Evolutionary conservation across 306 rosid species (phyloP), one percentile per base, ranked within the genome.

Genomic region (Dalbergia cochinchinensis): DNA sequence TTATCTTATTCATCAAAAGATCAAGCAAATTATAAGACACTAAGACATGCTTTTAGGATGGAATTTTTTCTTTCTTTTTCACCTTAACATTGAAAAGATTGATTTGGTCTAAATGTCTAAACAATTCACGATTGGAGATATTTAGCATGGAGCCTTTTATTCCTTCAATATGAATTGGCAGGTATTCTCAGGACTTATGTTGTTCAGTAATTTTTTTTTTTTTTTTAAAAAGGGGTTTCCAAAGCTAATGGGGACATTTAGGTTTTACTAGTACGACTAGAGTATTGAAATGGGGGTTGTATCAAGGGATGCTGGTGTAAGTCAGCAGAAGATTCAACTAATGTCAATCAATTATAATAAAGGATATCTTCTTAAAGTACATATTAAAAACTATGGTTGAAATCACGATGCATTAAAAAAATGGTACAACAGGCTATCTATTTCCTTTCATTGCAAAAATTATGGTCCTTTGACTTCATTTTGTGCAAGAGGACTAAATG

Each of bases 381-480:
- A 19, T 11, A 45, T 26, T 26, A 26, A 26, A 26, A 54, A 51
- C 66, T 22, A 31, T 66, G 37, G 41, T 74, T 48, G 39, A 44
- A 45, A 79, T 79, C 51, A 12, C n/a, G 18, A 26, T 61, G 79
- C 73, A 65, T 45, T 73, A 51, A 48, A 19, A 44, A 55, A 11
- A 50, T 80, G 42, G 73, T 62, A 71, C 34, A 55, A 61, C 14
- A 60, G 63, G 10, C 65, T 62, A 4, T 79, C 57, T 39, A 33
- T 65, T 62, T 74, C 37, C 61, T 42, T 74, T 59, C 33, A 14
- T 61, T 76, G 58, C 50, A 19, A 8, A 16, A 7, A 7, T 67
- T 65, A 59, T 65, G 76, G 47, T 59, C 31, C 33, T 71, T 76
- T 77, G 57, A 71, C 75, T 39, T 71, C 15, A 47, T 71, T 54